phyloP scores from a whole-genome alignment of 163 green algal genomes.

The Chlamydomonas reinhardtii region DNA sequence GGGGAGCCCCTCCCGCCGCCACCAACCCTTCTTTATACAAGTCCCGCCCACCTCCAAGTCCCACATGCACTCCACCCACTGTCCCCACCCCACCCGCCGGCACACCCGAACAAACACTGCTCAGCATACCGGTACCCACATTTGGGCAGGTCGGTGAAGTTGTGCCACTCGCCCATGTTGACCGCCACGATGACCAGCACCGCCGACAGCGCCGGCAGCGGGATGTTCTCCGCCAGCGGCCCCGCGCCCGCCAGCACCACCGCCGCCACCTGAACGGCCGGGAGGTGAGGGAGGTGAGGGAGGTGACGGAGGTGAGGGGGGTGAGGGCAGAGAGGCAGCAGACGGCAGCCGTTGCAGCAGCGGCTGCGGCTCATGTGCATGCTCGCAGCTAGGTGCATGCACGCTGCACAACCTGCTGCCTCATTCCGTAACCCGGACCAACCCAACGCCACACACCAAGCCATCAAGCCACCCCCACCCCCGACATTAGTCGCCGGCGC shows the following conservation, averaged over 20 bases:
- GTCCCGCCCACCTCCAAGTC: neutral
- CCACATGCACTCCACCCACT: neutral
- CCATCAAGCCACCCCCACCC: no score
- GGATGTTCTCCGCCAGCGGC: conserved; percentile 38
- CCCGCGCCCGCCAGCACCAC: conserved; percentile 30
- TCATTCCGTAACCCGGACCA: no score
- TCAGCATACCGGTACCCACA: conserved; percentile 29
- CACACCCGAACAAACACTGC: neutral
- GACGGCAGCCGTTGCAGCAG: no score
- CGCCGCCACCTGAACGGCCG: neutral
- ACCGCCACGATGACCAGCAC: conserved; percentile 47
- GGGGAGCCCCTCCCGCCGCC: no score
- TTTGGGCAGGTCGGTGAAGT: conserved; percentile 52
- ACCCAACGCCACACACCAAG: no score
- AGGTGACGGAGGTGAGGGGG: neutral
- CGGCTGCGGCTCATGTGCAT: no score
- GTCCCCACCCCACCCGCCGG: neutral
- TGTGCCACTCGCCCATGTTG: conserved; percentile 63
- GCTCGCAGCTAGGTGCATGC: no score
- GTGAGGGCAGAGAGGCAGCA: no score
- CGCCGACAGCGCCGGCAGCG: conserved; percentile 48
- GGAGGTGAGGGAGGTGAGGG: no score
- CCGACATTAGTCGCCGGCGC: no score
- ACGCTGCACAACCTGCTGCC: no score
- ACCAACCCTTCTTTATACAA: no score